A percentile compares a stretch with the other conserved stretches of the same genome.
phyloP scores from a whole-genome alignment of 1,284 basidiomycete species.

The Ceratobasidium sp. region DNA sequence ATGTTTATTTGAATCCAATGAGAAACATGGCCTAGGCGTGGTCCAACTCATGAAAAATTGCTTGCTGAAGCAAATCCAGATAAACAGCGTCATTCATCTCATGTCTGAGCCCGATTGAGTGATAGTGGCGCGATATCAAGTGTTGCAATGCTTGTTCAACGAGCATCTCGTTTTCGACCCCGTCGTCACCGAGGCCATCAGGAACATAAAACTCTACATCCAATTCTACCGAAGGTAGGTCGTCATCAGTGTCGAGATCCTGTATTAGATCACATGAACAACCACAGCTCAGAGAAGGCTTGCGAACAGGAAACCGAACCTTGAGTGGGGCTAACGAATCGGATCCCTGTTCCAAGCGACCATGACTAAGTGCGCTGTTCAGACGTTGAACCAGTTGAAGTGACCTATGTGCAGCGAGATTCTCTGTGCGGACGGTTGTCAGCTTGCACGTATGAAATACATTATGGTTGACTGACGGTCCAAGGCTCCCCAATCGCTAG shows the following conservation, averaged over 20 bases:
- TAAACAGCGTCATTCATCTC: not conserved
- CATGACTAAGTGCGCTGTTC: not conserved
- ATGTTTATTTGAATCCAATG: slow-evolving; percentile 40
- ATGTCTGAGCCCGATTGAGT: slow-evolving; percentile 1
- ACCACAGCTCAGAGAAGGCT: too few relatives aligned
- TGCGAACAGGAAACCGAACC: not conserved
- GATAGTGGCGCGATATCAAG: not conserved
- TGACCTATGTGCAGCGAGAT: slow-evolving; percentile 37
- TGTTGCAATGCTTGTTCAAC: not conserved
- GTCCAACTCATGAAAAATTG: slow-evolving; percentile 6
- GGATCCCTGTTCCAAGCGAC: not conserved
- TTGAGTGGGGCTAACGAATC: slow-evolving; percentile 10
- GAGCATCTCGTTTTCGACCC: not conserved
- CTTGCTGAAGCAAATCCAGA: not conserved
- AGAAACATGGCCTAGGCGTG: slow-evolving; percentile 34
- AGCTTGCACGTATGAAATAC: too few relatives aligned
- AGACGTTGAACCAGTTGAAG: not conserved
- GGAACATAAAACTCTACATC: slow-evolving; percentile 13
- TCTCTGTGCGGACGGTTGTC: slow-evolving; percentile 35
- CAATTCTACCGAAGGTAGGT: not conserved
- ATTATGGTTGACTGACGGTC: slow-evolving; percentile 44
- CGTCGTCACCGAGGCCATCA: not conserved
- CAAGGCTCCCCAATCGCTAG: slow-evolving; percentile 39
- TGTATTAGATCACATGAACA: too few relatives aligned
- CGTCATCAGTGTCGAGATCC: slow-evolving; percentile 35